These are phyloP conservation scores for Claviceps capensis DNA, from an alignment of 2,329 filamentous ascomycete species.

Conservation along the genomic window DNA sequence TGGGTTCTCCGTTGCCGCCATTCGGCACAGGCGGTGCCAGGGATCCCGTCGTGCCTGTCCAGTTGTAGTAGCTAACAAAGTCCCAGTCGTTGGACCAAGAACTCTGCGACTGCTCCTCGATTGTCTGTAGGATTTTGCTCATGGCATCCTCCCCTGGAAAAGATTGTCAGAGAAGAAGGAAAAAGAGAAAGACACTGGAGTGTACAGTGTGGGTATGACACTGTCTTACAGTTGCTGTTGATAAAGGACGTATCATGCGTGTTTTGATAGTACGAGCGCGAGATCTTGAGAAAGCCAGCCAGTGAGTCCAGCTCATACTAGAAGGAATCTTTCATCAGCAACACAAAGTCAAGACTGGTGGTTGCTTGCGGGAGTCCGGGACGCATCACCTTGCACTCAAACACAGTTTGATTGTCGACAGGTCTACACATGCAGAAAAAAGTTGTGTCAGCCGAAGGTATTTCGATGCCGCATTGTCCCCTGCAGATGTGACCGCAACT, in stretches of 20 bases:
- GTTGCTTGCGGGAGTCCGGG: background rate
- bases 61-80: slow-evolving; percentile 17
- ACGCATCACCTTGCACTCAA: slow-evolving; percentile 15
- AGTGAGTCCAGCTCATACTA: slow-evolving; percentile 83
- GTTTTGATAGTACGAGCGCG: slow-evolving; percentile 59
- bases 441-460: background rate
- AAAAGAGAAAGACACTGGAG: too few relatives aligned
- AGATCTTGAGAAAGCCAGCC: slow-evolving; percentile 71
- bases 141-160: slow-evolving; percentile 48
- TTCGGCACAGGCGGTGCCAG: slow-evolving; percentile 38
- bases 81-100: slow-evolving; percentile 13
- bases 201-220: too few relatives aligned
- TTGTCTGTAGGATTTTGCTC: slow-evolving; percentile 13
- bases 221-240: slow-evolving; percentile 14
- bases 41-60: slow-evolving; percentile 15
- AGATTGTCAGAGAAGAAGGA: slow-evolving; percentile 17
- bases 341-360: background rate
- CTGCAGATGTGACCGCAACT: background rate
- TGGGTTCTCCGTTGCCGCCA: slow-evolving; percentile 61
- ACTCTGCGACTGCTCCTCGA: slow-evolving; percentile 14
- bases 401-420: slow-evolving; percentile 13
- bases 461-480: background rate
- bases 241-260: slow-evolving; percentile 60
- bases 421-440: slow-evolving; percentile 6
- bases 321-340: background rate